Evolutionary conservation across 1,284 basidiomycete species (phyloP).

Genomic region (Cryptococcus maquisensis): DNA sequence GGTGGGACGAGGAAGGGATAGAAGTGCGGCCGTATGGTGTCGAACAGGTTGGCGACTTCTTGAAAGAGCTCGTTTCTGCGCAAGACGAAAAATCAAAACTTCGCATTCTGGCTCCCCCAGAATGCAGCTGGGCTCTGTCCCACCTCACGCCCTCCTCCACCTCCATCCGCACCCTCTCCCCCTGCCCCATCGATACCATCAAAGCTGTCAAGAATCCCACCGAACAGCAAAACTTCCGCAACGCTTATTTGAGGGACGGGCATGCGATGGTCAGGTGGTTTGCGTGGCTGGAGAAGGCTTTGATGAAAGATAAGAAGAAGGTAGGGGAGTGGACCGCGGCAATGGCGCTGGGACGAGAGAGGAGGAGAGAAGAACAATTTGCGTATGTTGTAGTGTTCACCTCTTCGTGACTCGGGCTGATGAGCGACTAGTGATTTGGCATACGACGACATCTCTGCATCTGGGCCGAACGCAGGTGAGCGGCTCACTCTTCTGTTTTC

Average conservation of each 20-base stretch:
- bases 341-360: constrained; percentile 72
- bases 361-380: constrained; percentile 69
- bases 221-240: constrained; percentile 76
- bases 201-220: constrained; percentile 83
- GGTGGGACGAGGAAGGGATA: constrained; percentile 55
- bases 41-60: constrained; percentile 71
- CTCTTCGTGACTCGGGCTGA: background rate
- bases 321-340: constrained; percentile 91
- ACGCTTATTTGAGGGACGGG: constrained; percentile 86
- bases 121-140: constrained; percentile 44
- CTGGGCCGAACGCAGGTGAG: constrained; percentile 68
- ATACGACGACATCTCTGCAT: constrained; percentile 89
- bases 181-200: constrained; percentile 61
- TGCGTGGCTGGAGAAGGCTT: constrained; percentile 82
- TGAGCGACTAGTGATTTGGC: constrained; percentile 60
- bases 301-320: constrained; percentile 64
- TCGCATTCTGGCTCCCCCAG: constrained; percentile 30
- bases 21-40: constrained; percentile 60
- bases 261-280: constrained; percentile 83
- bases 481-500: background rate
- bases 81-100: constrained; percentile 15
- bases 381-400: constrained; percentile 48
- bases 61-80: constrained; percentile 41
- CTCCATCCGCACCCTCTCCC: constrained; percentile 27
- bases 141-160: constrained; percentile 18